These are phyloP conservation scores for Candida sanyaensis DNA, from an alignment of 1,139 yeast genomes.

Conservation along the genomic window DNA sequence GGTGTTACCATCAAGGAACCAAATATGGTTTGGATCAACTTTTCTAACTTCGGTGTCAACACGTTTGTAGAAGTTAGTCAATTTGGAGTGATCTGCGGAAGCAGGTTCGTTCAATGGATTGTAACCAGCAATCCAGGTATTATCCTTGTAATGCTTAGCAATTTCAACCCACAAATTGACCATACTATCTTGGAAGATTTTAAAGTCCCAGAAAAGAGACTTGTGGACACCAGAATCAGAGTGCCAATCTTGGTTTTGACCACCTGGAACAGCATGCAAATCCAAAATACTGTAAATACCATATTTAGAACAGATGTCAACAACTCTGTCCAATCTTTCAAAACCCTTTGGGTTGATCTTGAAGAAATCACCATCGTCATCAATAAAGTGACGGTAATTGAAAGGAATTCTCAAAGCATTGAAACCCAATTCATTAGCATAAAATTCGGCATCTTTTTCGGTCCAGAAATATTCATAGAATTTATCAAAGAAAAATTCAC, in stretches of 20 bases:
- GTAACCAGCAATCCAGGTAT: constrained; percentile 49
- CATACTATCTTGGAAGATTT: constrained; percentile 42
- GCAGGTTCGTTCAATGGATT: constrained; percentile 53
- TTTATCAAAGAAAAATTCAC: constrained; percentile 44
- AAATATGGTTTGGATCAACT: constrained; percentile 46
- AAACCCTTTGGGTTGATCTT: constrained; percentile 41
- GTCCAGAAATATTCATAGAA: constrained; percentile 52
- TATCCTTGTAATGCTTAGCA: constrained; percentile 42
- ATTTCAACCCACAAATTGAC: constrained; percentile 42
- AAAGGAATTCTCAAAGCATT: constrained; percentile 49
- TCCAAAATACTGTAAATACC: constrained; percentile 47
- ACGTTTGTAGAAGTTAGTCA: constrained; percentile 35
- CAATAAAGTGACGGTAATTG: constrained; percentile 47
- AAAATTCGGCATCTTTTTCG: constrained; percentile 43
- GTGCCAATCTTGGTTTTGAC: constrained; percentile 55
- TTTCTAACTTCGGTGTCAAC: constrained; percentile 35
- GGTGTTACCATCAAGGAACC: constrained; percentile 48
- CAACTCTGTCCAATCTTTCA: constrained; percentile 37
- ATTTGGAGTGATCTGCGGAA: constrained; percentile 35
- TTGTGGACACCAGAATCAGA: constrained; percentile 43
- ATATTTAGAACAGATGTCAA: constrained; percentile 38
- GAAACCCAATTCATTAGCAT: constrained; percentile 35
- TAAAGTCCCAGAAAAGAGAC: constrained; percentile 48
- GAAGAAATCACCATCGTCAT: constrained; percentile 41
- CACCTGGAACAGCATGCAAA: constrained; percentile 49